A percentile compares a stretch with the other conserved stretches of the same genome.
Evolutionary conservation across 1,284 basidiomycete genomes (phyloP).

Genomic region (Moesziomyces aphidis): DNA sequence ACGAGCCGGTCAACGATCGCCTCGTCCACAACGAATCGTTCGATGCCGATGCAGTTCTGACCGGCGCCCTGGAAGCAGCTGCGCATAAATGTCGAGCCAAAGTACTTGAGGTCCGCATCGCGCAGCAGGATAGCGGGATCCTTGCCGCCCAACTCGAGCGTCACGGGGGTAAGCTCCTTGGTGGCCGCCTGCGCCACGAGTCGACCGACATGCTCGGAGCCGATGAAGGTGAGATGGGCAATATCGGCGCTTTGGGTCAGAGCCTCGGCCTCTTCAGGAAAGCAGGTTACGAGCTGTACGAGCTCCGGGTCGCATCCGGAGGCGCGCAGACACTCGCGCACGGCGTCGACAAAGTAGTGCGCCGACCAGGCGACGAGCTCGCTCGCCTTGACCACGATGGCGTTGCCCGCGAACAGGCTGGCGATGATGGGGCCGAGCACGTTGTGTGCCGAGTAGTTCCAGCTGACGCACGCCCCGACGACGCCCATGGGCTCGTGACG

Average conservation of each 20-base stretch:
- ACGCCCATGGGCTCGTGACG: constrained; percentile 93
- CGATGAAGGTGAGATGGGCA: constrained; percentile 83
- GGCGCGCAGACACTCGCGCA: constrained; percentile 69
- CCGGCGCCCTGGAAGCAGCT: constrained; percentile 79
- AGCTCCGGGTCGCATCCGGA: constrained; percentile 81
- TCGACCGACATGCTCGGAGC: constrained; percentile 87
- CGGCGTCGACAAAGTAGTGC: constrained; percentile 73
- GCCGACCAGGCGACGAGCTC: constrained; percentile 64
- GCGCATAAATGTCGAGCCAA: constrained; percentile 69
- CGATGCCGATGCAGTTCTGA: constrained; percentile 92
- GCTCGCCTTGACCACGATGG: constrained; percentile 85
- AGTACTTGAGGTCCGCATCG: constrained; percentile 70
- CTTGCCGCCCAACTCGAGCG: constrained; percentile 84
- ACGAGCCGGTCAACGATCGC: constrained; percentile 81
- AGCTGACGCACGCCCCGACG: constrained; percentile 90
- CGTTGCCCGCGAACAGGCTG: constrained; percentile 89
- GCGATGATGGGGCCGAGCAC: constrained; percentile 92
- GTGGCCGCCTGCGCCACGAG: constrained; percentile 86
- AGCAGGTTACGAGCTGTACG: constrained; percentile 77
- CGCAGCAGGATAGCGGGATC: constrained; percentile 72
- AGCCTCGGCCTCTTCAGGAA: constrained; percentile 84
- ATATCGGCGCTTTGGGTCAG: constrained; percentile 84
- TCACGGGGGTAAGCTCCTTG: constrained; percentile 85
- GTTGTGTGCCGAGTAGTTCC: constrained; percentile 83
- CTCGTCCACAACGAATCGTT: constrained; percentile 86